Evolutionary conservation across 345 rosid genomes (phyloP), one percentile per base, ranked within the genome.

Genomic region (Anacardium occidentale): DNA sequence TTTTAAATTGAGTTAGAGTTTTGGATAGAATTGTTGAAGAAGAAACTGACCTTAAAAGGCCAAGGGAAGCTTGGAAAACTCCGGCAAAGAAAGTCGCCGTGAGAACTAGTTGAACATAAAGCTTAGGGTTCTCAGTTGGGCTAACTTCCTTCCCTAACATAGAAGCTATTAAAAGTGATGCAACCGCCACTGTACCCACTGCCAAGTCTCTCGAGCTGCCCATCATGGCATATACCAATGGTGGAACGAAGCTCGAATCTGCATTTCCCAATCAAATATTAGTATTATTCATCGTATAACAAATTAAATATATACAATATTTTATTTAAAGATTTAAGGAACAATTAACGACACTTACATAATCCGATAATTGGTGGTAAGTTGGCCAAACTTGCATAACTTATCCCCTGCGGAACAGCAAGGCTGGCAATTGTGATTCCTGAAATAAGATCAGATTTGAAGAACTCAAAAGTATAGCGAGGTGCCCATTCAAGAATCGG

Each of bases 201-300:
- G 97, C 99, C 71, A 93, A 72, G 75, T 95, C 96, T 80, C 75
- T 88, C 1, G 99, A 96, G 80, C 98, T 96, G 62, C 99, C 99
- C 85, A 96, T 70, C 87, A 91, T 89, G 42, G 99, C 98, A 63
- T 96, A 93, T n/a, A 96, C 79, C 83, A 96, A 63, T 3, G 98
- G 98, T 21, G 96, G 98, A 66, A 96, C 85, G 73, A 93, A 91
- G 83, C 99, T 96, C 54, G 99, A 96, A 83, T 93, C 98, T 96
- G 83, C 77, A 58, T 55, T 50, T 50, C 48, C 4, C 42, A 34
- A 51, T 2, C 37, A 21, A 29, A 7, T 18, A 42, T 7, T 21
- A 42, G 5, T 20, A 2, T 12, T 15, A 21, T 44, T 42, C 53
- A 0, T 42, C 29, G 12, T 3, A 13, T 50, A 13, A 50, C 50